Base-by-base conservation (phyloP, 1,284 basidiomycete genomes). In the Sanguinoderma infundibulare region DNA sequence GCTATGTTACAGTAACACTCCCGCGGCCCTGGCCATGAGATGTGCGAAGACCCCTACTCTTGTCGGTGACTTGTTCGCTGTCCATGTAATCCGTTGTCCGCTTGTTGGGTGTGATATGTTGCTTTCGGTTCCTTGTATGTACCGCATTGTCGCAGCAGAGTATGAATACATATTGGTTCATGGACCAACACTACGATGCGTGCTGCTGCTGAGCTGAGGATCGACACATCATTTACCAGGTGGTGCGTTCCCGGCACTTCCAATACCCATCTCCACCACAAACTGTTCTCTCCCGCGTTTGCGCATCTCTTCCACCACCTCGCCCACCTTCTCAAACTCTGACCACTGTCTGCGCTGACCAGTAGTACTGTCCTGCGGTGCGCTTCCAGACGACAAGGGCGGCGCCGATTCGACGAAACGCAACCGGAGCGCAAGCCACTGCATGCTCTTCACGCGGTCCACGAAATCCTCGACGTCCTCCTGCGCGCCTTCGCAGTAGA, bases 371-470 rank as follows among this genome's bases (percentile, higher is more conserved):
- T 44, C 28, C 24, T 44, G n/a, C 39, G 52, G 38, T 9, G 26
- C 51, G 7, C 38, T 24, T 14, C n/a, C n/a, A n/a, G 10, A 5
- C 40, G 22, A 44, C 30, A 26, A 15, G 5, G 15, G 59, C 1
- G 67, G 69, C 1, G 81, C 49, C 8, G 77, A 74, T 63, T 89
- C 87, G 22, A 85, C 68, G 64, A 91, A 86, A 20, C 89, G 73
- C n/a, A 90, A 74, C 47, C 83, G 79, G 63, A 92, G 73, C 12
- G 90, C 90, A 0, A 92, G 78, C 91, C 90, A 92, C 68, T 91
- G 88, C 90, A 91, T 91, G 26, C 80, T 82, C 71, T 87, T 90
- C 55, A 92, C 83, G 59, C 87, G 87, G 17, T 72, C 73, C 2
- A 89, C 82, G 68, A 91, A 91, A 64, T 87, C 85, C 65, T 86